Conservation (phyloP, 1,139 yeast species). For the Geotrichum reessii region DNA sequence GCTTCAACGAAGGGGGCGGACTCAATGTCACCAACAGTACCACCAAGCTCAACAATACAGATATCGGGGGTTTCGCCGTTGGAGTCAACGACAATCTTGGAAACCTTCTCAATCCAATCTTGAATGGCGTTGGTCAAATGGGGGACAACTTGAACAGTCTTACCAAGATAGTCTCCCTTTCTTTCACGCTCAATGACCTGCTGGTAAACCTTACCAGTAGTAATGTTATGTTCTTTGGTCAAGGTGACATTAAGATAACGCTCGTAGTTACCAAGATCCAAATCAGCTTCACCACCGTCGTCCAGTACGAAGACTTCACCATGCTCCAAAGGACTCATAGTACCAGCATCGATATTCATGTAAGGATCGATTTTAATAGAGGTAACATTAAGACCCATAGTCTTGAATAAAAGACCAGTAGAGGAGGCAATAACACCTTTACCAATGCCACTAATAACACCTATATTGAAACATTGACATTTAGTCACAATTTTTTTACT, state of each 20-base stretch:
- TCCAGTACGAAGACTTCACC: conserved; percentile 97
- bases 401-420: conserved; percentile 89
- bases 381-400: conserved; percentile 89
- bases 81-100: conserved; percentile 87
- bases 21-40: conserved; percentile 98
- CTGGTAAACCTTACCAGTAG: conserved; percentile 95
- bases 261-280: conserved; percentile 96
- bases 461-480: conserved; percentile 67
- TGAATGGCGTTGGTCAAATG: conserved; percentile 96
- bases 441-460: conserved; percentile 98
- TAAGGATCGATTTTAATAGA: conserved; percentile 98
- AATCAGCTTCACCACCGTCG: conserved; percentile 98
- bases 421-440: conserved; percentile 97
- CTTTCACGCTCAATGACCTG: conserved; percentile 93
- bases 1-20: conserved; percentile 99
- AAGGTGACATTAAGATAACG: conserved; percentile 90
- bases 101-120: conserved; percentile 95
- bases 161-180: conserved; percentile 95
- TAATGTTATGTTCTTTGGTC: conserved; percentile 90
- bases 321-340: conserved; percentile 98
- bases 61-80: conserved; percentile 83
- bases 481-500: conserved; percentile 35
- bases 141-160: conserved; percentile 99
- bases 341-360: conserved; percentile 98
- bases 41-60: conserved; percentile 95